Percentiles rank a stretch among this genome's conserved stretches.
Evolutionary conservation across 371 early-diverging fungal genomes (phyloP).

Genomic region (Parasitella parasitica): DNA sequence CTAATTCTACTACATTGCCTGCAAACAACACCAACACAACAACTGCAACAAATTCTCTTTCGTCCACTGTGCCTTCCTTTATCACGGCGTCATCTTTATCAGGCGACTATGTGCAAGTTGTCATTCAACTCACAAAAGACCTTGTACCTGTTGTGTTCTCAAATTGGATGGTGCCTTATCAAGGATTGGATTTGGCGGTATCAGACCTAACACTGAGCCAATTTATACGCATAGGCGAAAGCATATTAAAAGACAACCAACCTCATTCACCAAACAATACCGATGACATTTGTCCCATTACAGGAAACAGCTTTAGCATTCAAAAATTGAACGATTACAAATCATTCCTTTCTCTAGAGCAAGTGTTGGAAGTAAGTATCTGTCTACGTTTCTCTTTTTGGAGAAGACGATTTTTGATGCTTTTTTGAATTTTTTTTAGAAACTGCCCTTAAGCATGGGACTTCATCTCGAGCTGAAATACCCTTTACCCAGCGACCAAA

Average conservation of each 20-base stretch:
- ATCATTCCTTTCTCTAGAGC: constrained; percentile 71
- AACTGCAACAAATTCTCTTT: constrained; percentile 4
- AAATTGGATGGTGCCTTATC: constrained; percentile 62
- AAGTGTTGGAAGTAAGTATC: constrained; percentile 67
- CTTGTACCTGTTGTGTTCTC: constrained; percentile 86
- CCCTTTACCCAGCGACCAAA: constrained; percentile 66
- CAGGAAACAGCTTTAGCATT: constrained; percentile 39
- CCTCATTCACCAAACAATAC: not conserved
- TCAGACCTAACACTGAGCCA: constrained; percentile 64
- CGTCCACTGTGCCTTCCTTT: constrained; percentile 67
- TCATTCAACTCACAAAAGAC: constrained; percentile 91
- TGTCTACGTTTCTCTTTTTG: not conserved
- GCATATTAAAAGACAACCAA: constrained; percentile 12
- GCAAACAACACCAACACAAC: not conserved
- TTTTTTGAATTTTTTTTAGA: constrained; percentile 40
- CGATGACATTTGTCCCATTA: constrained; percentile 27
- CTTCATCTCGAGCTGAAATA: constrained; percentile 84
- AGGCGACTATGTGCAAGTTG: constrained; percentile 79
- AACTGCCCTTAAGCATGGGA: constrained; percentile 74
- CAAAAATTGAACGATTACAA: constrained; percentile 40
- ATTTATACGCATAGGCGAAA: constrained; percentile 49
- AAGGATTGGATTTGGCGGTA: constrained; percentile 58
- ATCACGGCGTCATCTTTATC: constrained; percentile 78
- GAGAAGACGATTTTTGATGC: no score
- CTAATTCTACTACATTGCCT: constrained; percentile 9